These are phyloP conservation scores for Pseudonectria foliicola DNA, from an alignment of 2,329 filamentous ascomycete species.

Conservation along the genomic window DNA sequence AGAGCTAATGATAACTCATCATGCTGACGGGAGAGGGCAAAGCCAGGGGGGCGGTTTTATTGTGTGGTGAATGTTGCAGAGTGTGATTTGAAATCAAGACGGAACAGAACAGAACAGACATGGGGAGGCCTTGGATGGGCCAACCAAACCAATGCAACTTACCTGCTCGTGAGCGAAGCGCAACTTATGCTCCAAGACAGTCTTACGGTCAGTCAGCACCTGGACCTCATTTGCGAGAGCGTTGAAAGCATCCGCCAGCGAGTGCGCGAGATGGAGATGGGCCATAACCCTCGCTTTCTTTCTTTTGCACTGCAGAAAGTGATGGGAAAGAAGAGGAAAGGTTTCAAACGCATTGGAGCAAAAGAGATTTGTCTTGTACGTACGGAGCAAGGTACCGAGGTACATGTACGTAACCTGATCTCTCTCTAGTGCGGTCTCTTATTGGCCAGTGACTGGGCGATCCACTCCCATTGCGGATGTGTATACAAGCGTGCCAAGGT, in stretches of 20 bases:
- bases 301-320: conserved; percentile 10
- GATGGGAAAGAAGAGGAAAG: conserved; percentile 4
- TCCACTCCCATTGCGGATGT: no score
- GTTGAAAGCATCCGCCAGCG: conserved; percentile 57
- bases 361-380: neutral
- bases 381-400: neutral
- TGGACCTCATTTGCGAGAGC: conserved; percentile 59
- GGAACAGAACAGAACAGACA: no score
- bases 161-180: conserved; percentile 62
- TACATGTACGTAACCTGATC: no score
- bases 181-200: conserved; percentile 59
- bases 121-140: conserved; percentile 6
- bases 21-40: conserved; percentile 19
- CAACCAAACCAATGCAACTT: conserved; percentile 23
- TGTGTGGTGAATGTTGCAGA: conserved; percentile 5
- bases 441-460: no score
- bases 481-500: no score
- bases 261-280: conserved; percentile 41
- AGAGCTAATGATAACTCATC: conserved; percentile 62
- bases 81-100: no score
- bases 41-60: conserved; percentile 1
- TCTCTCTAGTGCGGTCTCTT: no score
- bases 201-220: conserved; percentile 55
- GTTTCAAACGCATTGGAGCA: conserved; percentile 3
- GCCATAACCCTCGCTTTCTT: conserved; percentile 26